Conservation (phyloP, 2,329 filamentous ascomycete species). For the Aspergillus spinulosporus region DNA sequence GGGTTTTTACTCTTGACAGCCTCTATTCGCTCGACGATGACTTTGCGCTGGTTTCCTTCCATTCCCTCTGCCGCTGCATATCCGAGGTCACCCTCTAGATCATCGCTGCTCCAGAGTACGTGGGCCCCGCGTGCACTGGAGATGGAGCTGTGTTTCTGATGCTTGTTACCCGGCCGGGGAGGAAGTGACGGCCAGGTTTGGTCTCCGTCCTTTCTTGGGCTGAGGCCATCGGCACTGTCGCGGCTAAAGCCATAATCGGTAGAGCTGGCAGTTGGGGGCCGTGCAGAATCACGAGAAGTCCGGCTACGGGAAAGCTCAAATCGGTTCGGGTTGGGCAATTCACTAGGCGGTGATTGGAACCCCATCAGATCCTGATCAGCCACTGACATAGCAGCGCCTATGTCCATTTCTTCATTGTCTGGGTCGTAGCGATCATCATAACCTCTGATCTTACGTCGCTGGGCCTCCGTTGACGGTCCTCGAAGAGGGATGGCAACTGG, state of each 20-base stretch:
- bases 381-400: slow-evolving; percentile 68
- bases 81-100: slow-evolving; percentile 87
- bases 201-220: slow-evolving; percentile 37
- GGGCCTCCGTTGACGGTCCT: slow-evolving; percentile 79
- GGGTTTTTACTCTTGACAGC: slow-evolving; percentile 94
- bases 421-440: slow-evolving; percentile 38
- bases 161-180: slow-evolving; percentile 33
- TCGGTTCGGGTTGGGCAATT: slow-evolving; percentile 72
- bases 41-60: slow-evolving; percentile 86
- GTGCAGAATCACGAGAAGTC: slow-evolving; percentile 37
- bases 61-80: slow-evolving; percentile 93
- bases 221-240: slow-evolving; percentile 32
- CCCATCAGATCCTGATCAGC: slow-evolving; percentile 68
- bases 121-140: slow-evolving; percentile 39
- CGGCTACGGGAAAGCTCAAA: slow-evolving; percentile 63
- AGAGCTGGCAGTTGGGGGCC: slow-evolving; percentile 39
- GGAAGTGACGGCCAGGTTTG: slow-evolving; percentile 41
- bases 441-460: slow-evolving; percentile 60
- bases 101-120: slow-evolving; percentile 64
- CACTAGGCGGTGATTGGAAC: slow-evolving; percentile 55
- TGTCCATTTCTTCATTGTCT: slow-evolving; percentile 88
- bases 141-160: slow-evolving; percentile 41
- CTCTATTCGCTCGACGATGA: slow-evolving; percentile 95
- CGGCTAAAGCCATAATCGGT: slow-evolving; percentile 32
- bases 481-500: slow-evolving; percentile 91